phyloP scores from a whole-genome alignment of 306 rosid genomes.

The Cucurbita maxima region DNA sequence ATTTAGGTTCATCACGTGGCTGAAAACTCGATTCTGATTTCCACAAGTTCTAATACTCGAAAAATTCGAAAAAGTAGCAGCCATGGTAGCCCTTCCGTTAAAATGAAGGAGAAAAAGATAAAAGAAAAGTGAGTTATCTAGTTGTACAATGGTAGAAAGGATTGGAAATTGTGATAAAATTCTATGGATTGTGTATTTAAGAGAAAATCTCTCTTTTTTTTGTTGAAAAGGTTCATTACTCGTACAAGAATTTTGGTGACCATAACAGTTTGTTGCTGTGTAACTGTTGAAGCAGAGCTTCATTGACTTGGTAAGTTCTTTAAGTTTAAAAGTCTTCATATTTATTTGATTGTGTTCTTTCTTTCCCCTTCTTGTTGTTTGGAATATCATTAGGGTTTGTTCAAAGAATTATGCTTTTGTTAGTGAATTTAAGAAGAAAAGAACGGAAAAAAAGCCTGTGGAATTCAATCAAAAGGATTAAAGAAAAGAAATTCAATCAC shows the following conservation, averaged over 20 bases:
- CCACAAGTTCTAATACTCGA: background rate
- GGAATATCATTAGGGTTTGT: background rate
- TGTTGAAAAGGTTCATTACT: background rate
- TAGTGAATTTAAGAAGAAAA: background rate
- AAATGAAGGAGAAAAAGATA: background rate
- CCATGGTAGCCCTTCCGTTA: background rate
- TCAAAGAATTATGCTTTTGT: background rate
- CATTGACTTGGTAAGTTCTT: background rate
- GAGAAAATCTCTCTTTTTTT: background rate
- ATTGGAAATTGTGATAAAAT: background rate
- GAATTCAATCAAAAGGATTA: background rate
- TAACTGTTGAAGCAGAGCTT: slow-evolving; percentile 2
- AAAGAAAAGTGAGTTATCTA: background rate
- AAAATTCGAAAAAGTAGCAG: background rate
- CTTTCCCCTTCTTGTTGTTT: background rate
- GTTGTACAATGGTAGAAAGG: background rate
- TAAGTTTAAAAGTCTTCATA: background rate
- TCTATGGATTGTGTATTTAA: background rate
- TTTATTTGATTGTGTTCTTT: background rate
- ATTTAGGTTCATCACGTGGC: background rate
- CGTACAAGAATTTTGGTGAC: background rate
- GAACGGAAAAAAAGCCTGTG: background rate
- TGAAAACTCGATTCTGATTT: background rate
- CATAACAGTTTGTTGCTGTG: background rate
- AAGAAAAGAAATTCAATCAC: background rate